phyloP scores from a whole-genome alignment of 768 basidiomycete species.

The Leccinum variicolor region DNA sequence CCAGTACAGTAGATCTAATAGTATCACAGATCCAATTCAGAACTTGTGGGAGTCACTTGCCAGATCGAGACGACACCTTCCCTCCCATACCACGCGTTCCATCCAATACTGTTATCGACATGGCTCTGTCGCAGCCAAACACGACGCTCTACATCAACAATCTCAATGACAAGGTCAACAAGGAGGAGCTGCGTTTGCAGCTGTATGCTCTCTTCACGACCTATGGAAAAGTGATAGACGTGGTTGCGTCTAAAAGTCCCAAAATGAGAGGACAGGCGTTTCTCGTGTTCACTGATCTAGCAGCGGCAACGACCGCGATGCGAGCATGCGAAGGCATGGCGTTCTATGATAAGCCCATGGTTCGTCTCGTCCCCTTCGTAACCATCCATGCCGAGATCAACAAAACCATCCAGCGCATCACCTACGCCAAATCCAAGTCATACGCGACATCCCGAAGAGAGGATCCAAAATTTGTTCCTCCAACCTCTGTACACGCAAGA shows the following conservation, averaged over 20 bases:
- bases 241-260: slow-evolving; percentile 81
- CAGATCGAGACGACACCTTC: slow-evolving; percentile 8
- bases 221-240: slow-evolving; percentile 91
- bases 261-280: slow-evolving; percentile 95
- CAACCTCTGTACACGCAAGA: slow-evolving; percentile 61
- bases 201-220: slow-evolving; percentile 89
- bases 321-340: slow-evolving; percentile 89
- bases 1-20: neutral
- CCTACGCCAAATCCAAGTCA: slow-evolving; percentile 87
- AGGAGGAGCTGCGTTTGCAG: slow-evolving; percentile 80
- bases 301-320: slow-evolving; percentile 88
- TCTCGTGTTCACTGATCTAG: slow-evolving; percentile 90
- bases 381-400: slow-evolving; percentile 6
- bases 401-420: slow-evolving; percentile 62
- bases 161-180: slow-evolving; percentile 90
- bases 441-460: slow-evolving; percentile 77
- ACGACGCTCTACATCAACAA: slow-evolving; percentile 90
- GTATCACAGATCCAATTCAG: neutral
- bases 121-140: slow-evolving; percentile 66
- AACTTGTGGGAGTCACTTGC: slow-evolving; percentile 23
- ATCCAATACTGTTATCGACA: slow-evolving; percentile 20
- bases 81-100: neutral
- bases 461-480: slow-evolving; percentile 79
- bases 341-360: slow-evolving; percentile 91
- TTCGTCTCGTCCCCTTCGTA: slow-evolving; percentile 38